Evolutionary conservation across 2,329 filamentous ascomycete genomes (phyloP), one percentile per base, ranked within the genome.

Genomic region (Ceratocystis colombiana): DNA sequence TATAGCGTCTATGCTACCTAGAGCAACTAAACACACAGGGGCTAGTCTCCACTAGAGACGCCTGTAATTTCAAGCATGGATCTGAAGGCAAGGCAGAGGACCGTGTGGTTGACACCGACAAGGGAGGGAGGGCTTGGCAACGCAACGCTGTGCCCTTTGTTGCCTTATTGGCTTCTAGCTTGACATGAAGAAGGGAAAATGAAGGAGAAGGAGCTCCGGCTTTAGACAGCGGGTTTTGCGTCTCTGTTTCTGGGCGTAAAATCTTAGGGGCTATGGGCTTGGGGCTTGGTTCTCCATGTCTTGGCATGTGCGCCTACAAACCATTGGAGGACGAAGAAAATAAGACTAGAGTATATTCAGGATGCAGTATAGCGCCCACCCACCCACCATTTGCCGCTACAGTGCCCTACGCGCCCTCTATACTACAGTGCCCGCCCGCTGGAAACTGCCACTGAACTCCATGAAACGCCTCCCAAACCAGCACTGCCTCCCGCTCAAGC

Each of bases 41-140:
- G 12, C 37, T 41, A 41, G 37, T 50, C 22, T 28, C 53, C 53
- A 57, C 53, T 57, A 57, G 15, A 30, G 15, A 15, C 5, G 53
- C 28, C 53, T 57, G 53, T 57, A 57, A 30, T 57, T 30, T 57
- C 20, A 57, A 22, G 48, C 17, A 48, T 48, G 46, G 46, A 10
- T 22, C 3, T 48, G 15, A 20, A 48, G 48, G 48, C 48, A n/a
- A 50, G 48, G n/a, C 17, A 22, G 46, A 22, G 22, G 46, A 50
- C 17, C 17, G 46, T 50, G n/a, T 50, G 22, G 46, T 37, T 37
- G 22, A 22, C 22, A 55, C 50, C 50, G 15, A 25, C 50, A 55
- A 15, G 50, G 50, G 50, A 22, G 6, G 5, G 20, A 5, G 50
- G 10, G 50, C 50, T 55, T 55, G 50, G 50, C 50, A 55, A 28